phyloP scores from a whole-genome alignment of 805 yeast genomes.

The Peterozyma xylosa region DNA sequence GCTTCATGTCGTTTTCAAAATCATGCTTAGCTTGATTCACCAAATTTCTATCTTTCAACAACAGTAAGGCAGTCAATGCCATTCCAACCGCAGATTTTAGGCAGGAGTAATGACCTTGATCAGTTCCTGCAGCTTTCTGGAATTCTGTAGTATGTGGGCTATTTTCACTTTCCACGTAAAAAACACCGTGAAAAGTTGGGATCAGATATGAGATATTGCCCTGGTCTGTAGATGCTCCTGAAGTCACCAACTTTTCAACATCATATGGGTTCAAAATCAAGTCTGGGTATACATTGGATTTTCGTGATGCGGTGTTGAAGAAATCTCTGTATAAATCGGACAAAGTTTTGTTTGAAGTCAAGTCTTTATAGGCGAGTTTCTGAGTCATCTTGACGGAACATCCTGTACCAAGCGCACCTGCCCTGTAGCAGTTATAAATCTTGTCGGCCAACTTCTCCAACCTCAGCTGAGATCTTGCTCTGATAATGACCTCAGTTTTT shows the following conservation, averaged over 20 bases:
- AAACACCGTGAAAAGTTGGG: conserved; percentile 17
- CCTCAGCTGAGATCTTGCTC: conserved; percentile 13
- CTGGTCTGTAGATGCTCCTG: conserved; percentile 17
- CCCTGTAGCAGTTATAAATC: conserved; percentile 21
- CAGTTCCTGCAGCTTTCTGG: conserved; percentile 11
- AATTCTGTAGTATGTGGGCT: conserved; percentile 16
- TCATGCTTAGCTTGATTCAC: conserved; percentile 8
- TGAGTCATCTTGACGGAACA: conserved; percentile 24
- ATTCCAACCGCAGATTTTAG: conserved; percentile 14
- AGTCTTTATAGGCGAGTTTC: conserved; percentile 17
- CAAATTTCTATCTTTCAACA: conserved; percentile 11
- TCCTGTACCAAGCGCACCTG: conserved; percentile 21
- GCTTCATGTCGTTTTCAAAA: conserved; percentile 12
- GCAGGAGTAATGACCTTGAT: conserved; percentile 11
- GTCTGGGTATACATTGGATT: conserved; percentile 5
- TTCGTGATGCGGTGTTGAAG: conserved; percentile 10
- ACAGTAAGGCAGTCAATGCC: conserved; percentile 14
- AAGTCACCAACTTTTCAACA: conserved; percentile 6
- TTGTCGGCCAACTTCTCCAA: conserved; percentile 13
- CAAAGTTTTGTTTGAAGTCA: conserved; percentile 15
- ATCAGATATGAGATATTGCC: conserved; percentile 17
- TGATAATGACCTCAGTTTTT: conserved; percentile 11
- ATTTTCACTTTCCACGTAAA: conserved; percentile 13
- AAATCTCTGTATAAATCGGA: conserved; percentile 11
- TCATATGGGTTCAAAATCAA: background rate